Conservation (phyloP, 768 basidiomycete genomes). For the Russula emetica region DNA sequence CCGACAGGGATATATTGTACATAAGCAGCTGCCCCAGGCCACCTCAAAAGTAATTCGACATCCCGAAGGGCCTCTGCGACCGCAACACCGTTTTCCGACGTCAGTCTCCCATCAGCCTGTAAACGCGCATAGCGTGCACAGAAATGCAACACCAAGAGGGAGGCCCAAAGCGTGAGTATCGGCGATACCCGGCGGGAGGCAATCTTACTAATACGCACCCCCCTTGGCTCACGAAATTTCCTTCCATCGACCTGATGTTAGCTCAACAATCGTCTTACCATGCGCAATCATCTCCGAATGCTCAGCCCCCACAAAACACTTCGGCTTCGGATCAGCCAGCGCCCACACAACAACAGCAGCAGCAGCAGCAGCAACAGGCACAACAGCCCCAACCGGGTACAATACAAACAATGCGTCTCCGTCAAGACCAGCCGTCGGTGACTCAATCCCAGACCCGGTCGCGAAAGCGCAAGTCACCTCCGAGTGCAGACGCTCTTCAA, state of each 20-base stretch:
- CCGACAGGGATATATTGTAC: conserved; percentile 11
- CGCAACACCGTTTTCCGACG: not conserved
- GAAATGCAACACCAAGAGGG: conserved; percentile 6
- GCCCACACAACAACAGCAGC: conserved; percentile 24
- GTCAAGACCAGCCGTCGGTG: conserved; percentile 48
- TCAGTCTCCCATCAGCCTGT: not conserved
- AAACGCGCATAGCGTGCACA: not conserved
- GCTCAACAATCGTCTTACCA: conserved; percentile 34
- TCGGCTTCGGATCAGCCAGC: conserved; percentile 14
- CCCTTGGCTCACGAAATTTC: conserved; percentile 30
- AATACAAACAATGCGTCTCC: conserved; percentile 51
- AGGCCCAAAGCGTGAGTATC: conserved; percentile 27
- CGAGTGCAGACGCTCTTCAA: conserved; percentile 33
- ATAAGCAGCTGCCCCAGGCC: conserved; percentile 17
- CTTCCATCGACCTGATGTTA: conserved; percentile 33
- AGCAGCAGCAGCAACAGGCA: conserved; percentile 25
- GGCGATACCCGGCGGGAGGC: conserved; percentile 26
- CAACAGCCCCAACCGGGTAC: conserved; percentile 24
- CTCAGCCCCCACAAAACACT: conserved; percentile 13
- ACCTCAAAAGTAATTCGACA: conserved; percentile 11
- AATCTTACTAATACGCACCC: conserved; percentile 36
- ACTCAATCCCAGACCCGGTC: conserved; percentile 42
- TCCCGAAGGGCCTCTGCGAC: conserved; percentile 5
- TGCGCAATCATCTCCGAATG: conserved; percentile 28
- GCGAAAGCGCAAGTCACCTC: conserved; percentile 69